Conservation (phyloP, 202 grass and related monocot genomes). For the Bolboschoenoplectus hybrid region DNA sequence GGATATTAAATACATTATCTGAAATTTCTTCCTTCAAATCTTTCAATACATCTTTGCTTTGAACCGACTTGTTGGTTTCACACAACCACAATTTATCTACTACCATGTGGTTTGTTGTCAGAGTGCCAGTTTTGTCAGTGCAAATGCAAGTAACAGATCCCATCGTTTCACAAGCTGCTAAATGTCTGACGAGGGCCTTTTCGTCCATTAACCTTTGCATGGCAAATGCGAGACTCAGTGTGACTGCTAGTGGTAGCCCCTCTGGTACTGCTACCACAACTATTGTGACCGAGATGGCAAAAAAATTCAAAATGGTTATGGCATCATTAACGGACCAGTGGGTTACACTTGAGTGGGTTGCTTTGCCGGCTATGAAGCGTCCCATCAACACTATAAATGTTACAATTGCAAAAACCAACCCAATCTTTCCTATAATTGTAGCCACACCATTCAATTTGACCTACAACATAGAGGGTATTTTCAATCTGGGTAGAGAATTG, state of each 20-base stretch:
- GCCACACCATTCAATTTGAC: slow-evolving; percentile 97
- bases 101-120: slow-evolving; percentile 98
- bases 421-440: slow-evolving; percentile 96
- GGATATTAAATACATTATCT: slow-evolving; percentile 52
- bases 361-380: slow-evolving; percentile 59
- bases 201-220: slow-evolving; percentile 97
- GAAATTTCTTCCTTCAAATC: slow-evolving; percentile 50
- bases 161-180: slow-evolving; percentile 97
- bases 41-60: slow-evolving; percentile 45
- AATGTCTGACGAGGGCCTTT: slow-evolving; percentile 87
- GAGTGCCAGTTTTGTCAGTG: slow-evolving; percentile 91
- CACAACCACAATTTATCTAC: slow-evolving; percentile 90
- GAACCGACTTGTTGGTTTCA: slow-evolving; percentile 52
- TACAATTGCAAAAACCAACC: slow-evolving; percentile 69
- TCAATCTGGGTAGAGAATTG: neutral
- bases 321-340: slow-evolving; percentile 60
- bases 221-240: slow-evolving; percentile 91
- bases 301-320: slow-evolving; percentile 79
- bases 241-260: slow-evolving; percentile 88
- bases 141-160: slow-evolving; percentile 96
- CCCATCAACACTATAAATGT: slow-evolving; percentile 80
- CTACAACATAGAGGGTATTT: neutral
- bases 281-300: slow-evolving; percentile 83
- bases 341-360: slow-evolving; percentile 33
- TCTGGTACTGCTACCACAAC: slow-evolving; percentile 92